Evolutionary conservation across 164 flowering plant species (phyloP), one percentile per base, ranked within the genome.

Genomic region (Paratinospora sagittata): DNA sequence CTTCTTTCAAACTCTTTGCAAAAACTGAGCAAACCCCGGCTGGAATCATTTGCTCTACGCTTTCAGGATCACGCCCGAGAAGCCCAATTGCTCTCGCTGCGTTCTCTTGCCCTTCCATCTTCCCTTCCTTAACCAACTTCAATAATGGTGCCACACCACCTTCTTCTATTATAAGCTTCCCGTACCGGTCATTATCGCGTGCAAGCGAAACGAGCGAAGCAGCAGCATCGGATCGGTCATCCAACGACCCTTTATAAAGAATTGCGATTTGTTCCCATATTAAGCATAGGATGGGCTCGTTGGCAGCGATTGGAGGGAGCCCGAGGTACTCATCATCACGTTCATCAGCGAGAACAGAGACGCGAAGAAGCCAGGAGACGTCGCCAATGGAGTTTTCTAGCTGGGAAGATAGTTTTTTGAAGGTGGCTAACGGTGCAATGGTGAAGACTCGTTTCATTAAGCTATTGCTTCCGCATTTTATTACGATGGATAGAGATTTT

Each of bases 211-310:
- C 95, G 23, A 93, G 78, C 0, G 88, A 84, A 0, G 89, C 90
- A 0, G 96, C 95, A 0, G 98, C 96, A 60, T 89, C 96, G 3
- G 93, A 68, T n/a, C 83, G 69, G 1, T 86, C 90, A 2, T 90
- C 96, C 0, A 81, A 8, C 0, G 87, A 71, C 0, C 92, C 93
- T 2, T 88, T 78, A 52, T 73, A 72, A 33, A 92, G 84, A 55
- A 84, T 85, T 0, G 95, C 96, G 63, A 92, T 74, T 72, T 92
- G 95, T 68, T 92, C 98, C 98, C 98, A 92, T 7, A 92, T 90
- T 0, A 90, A 76, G 78, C 97, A 84, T 17, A 92, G 71, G 27
- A 90, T 92, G 0, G 98, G 98, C 76, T 92, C 97, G 76, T 92
- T 90, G 1, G 91, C 82, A 0, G 98, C 98, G n/a, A 92, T 92